Base-by-base conservation (phyloP, 805 yeast species). In the Saccharomycopsis amapae region DNA sequence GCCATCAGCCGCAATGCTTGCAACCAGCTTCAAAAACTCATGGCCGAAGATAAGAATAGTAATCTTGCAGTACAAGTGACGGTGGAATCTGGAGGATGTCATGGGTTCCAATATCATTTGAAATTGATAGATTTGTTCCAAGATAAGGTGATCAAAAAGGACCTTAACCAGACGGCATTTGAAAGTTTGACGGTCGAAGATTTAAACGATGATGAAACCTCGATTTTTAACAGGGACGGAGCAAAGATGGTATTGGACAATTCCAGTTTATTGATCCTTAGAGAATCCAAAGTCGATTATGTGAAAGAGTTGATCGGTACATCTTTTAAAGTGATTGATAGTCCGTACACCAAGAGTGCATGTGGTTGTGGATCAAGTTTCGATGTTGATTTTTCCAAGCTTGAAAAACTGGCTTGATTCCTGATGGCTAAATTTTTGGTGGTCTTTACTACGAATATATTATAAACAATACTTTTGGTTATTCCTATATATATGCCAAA, bases 51-150 rank as follows among this genome's bases (percentile, higher is more conserved):
- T 46, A 53, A 65, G 6, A 73, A 80, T 44, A 76, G 78, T 1
- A 65, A 77, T 28, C 57, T 79, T n/a, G 86, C 87, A 0, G 66
- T 90, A 17, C 68, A 83, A 42, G 76, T 90, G 3, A 66, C 71
- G 10, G 97, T 93, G 7, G 96, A 88, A 56, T 83, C 95, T 58
- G 98, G 98, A 7, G 98, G 98, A 1, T 93, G 98, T 61, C 98
- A 93, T 62, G 98, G 98, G 17, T 93, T 86, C 64, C 97, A 93
- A 63, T 93, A 93, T 59, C 74, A 82, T 53, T 67, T 93, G 57
- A 73, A 78, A 44, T 69, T 93, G 38, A 71, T 79, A 3, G 72
- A 73, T 48, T 53, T 66, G 36, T 46, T 49, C 3, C 56, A 62
- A 28, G 74, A 68, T 42, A 55, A 67, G 13, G 53, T 52, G 5